Percentiles rank a stretch among this genome's conserved stretches.
Evolutionary conservation across 2,329 filamentous ascomycete genomes (phyloP).

Genomic region (Sporothrix dimorphospora): DNA sequence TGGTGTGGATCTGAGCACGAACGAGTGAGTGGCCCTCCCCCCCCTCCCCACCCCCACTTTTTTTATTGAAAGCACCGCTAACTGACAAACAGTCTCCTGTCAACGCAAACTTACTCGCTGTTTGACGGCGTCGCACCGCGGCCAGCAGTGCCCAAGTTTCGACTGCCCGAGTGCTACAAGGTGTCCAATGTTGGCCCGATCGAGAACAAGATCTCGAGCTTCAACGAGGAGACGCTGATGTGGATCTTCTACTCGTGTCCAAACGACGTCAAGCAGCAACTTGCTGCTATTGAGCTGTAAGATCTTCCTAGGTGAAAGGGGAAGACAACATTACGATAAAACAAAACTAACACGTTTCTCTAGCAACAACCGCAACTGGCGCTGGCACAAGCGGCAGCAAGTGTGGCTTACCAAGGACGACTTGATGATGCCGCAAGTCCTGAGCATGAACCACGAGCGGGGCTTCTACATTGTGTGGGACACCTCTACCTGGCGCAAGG

Average conservation of each 20-base stretch:
- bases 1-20: slow-evolving; percentile 60
- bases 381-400: slow-evolving; percentile 69
- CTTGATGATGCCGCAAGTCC: slow-evolving; percentile 62
- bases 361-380: slow-evolving; percentile 67
- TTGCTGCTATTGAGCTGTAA: slow-evolving; percentile 66
- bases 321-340: background rate
- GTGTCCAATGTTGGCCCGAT: slow-evolving; percentile 68
- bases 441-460: slow-evolving; percentile 63
- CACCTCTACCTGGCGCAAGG: slow-evolving; percentile 63
- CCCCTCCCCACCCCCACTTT: background rate
- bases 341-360: background rate
- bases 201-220: slow-evolving; percentile 66
- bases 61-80: background rate
- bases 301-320: slow-evolving; percentile 35
- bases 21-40: slow-evolving; percentile 55
- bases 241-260: slow-evolving; percentile 72
- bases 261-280: slow-evolving; percentile 63
- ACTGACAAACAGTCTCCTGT: slow-evolving; percentile 50
- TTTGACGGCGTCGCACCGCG: slow-evolving; percentile 63
- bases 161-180: slow-evolving; percentile 67
- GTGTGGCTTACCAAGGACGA: slow-evolving; percentile 71
- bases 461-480: slow-evolving; percentile 71
- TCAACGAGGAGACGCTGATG: slow-evolving; percentile 70
- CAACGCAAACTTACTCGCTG: slow-evolving; percentile 63
- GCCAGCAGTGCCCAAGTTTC: slow-evolving; percentile 60